Conservation (phyloP, 129 eudicot genomes). For the Chrysanthemum seticuspe region DNA sequence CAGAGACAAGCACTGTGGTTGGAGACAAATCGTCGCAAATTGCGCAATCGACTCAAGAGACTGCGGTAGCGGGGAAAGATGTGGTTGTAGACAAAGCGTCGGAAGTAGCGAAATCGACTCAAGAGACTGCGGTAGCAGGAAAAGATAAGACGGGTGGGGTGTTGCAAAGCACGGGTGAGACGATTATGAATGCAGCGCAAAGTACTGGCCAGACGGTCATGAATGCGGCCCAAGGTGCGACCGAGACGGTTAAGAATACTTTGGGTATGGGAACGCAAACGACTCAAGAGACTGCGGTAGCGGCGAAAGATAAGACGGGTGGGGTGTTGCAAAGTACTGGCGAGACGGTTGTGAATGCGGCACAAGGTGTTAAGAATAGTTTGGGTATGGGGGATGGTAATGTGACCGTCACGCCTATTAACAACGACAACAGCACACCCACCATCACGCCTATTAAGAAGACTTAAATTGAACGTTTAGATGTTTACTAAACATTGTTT, state of each 20-base stretch:
- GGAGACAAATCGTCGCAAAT: constrained; percentile 42
- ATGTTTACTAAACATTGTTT: neutral
- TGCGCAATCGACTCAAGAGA: constrained; percentile 47
- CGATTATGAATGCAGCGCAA: too few species aligned
- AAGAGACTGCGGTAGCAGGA: constrained; percentile 61
- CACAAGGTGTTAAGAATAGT: constrained; percentile 62
- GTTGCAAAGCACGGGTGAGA: constrained; percentile 20
- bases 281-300: constrained; percentile 49
- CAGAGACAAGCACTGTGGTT: constrained; percentile 43
- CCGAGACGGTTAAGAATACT: constrained; percentile 48
- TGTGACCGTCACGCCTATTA: neutral
- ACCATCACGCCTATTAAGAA: neutral
- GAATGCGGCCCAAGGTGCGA: constrained; percentile 61
- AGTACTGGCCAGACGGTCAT: constrained; percentile 53
- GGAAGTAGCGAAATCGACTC: constrained; percentile 43
- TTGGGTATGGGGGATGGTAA: constrained; percentile 44
- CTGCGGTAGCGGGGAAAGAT: too few species aligned
- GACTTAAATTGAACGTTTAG: neutral
- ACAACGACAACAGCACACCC: too few species aligned
- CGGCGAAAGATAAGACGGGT: constrained; percentile 66
- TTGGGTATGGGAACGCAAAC: constrained; percentile 24
- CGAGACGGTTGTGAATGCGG: constrained; percentile 56
- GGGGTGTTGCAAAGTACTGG: constrained; percentile 52
- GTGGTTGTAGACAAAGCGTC: constrained; percentile 45
- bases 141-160: constrained; percentile 62